phyloP scores from a whole-genome alignment of 2,329 filamentous ascomycete genomes.

The Cercospora brassicicola region DNA sequence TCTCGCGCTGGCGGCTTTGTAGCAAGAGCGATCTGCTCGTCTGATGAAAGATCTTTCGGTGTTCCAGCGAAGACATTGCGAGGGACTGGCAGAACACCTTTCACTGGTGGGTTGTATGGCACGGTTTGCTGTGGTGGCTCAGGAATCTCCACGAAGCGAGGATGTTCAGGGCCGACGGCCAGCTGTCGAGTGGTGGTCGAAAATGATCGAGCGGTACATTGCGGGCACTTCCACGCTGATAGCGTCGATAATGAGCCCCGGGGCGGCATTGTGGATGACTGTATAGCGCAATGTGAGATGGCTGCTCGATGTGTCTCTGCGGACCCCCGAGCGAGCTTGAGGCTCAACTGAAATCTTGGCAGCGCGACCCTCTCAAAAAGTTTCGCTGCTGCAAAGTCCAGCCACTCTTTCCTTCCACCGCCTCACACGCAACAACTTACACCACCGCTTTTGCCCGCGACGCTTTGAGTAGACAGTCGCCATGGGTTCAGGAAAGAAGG shows the following conservation, averaged over 20 bases:
- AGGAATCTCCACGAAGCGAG: conserved; percentile 81
- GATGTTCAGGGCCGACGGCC: conserved; percentile 76
- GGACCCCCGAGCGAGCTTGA: background rate
- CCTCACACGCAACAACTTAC: background rate
- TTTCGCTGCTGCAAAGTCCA: conserved; percentile 12
- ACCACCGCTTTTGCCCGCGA: background rate
- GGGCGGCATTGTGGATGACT: conserved; percentile 43
- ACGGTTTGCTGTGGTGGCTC: conserved; percentile 69
- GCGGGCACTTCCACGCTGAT: conserved; percentile 39
- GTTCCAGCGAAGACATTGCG: conserved; percentile 68
- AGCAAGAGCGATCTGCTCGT: conserved; percentile 28
- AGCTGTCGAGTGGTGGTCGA: conserved; percentile 47
- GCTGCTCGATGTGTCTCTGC: background rate
- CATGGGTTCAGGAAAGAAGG: conserved; percentile 93
- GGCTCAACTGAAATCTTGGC: conserved; percentile 18
- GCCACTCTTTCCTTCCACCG: conserved; percentile 9
- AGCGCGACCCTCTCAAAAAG: background rate
- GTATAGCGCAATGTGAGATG: background rate
- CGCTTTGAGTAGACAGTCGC: background rate
- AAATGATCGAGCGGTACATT: conserved; percentile 44
- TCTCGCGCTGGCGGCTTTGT: conserved; percentile 24
- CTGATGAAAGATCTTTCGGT: conserved; percentile 56
- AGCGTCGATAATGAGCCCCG: conserved; percentile 38
- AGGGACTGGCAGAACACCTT: conserved; percentile 80
- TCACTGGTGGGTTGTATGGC: conserved; percentile 54